Conservation (phyloP, 2,329 filamentous ascomycete species). For the Colletotrichum karsti region DNA sequence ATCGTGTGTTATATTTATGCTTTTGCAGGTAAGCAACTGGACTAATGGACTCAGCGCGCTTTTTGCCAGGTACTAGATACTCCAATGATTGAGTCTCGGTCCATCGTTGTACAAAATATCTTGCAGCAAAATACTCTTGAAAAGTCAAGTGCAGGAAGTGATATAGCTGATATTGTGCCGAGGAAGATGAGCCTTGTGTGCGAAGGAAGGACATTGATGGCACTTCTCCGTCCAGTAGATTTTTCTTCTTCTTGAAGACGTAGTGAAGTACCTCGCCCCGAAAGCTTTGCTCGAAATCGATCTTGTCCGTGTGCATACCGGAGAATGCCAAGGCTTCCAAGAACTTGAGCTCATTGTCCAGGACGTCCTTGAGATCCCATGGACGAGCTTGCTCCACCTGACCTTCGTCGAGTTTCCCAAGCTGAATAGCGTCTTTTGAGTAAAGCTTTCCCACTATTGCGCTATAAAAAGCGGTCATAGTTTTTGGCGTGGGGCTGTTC, state of each 20-base stretch:
- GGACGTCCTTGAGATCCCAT: too few species aligned
- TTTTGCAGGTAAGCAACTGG: conserved; percentile 17
- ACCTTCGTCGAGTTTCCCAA: too few species aligned
- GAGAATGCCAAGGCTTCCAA: too few species aligned
- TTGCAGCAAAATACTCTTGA: conserved; percentile 20
- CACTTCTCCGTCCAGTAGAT: background rate
- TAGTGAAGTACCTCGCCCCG: too few species aligned
- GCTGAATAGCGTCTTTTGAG: background rate
- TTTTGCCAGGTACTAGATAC: background rate
- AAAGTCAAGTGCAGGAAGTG: conserved; percentile 23
- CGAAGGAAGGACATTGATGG: background rate
- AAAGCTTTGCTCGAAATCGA: too few species aligned
- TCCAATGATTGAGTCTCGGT: background rate
- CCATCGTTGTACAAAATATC: conserved; percentile 8
- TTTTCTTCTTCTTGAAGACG: too few species aligned
- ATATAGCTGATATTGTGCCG: background rate
- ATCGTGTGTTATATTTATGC: too few species aligned
- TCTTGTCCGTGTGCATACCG: too few species aligned
- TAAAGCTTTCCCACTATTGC: background rate
- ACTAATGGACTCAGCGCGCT: background rate
- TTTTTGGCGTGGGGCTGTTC: background rate
- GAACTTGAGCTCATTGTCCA: too few species aligned
- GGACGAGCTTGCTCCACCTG: too few species aligned
- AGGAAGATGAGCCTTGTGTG: background rate
- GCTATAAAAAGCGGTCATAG: conserved; percentile 14